Evolutionary conservation across 2,329 filamentous ascomycete genomes (phyloP), one percentile per base, ranked within the genome.

Genomic region (Trichophaea hybrida): DNA sequence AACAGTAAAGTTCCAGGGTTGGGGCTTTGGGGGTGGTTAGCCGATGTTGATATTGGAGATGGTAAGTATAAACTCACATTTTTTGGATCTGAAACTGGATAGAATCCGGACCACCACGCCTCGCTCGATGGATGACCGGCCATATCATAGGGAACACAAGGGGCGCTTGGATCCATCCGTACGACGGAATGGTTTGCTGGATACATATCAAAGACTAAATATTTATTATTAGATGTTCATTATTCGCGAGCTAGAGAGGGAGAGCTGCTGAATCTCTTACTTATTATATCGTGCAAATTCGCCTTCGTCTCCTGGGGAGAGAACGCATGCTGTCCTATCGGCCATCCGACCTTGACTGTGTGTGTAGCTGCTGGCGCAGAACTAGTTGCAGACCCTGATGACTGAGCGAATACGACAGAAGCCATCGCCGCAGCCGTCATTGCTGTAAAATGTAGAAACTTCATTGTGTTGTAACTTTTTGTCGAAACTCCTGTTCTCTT

Each of bases 11-110:
- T 35, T 15, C 5, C 10, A 53, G 24, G 13, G 24, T 35, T n/a
- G 33, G 32, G 49, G 49, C 50, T 15, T 24, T 24, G 24, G 24
- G 24, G 24, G 24, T 24, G 24, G 24, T 24, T 24, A 24, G 24
- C 24, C 24, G 24, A 24, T 6, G 33, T 34, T 34, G 13, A 59
- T 34, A 8, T 15, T 17, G 46, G 12, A 6, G 37, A 8, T 32
- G 77, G 48, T 83, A 77, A 2, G 73, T 70, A 87, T 87, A 70
- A 79, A 85, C 69, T 83, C 86, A n/a, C 82, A 77, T 0, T 84
- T 83, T 24, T 77, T 70, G 1, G 77, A 71, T 75, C 74, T 15
- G 74, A 73, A 0, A 79, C 74, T 2, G 72, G 70, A 7, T 74
- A 64, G 48, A 74, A 75, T 2, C 78, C 80, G 57, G 76, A 79